Base-by-base conservation (phyloP, 495 filamentous ascomycete genomes). In the Aspergillus bertholletiae region DNA sequence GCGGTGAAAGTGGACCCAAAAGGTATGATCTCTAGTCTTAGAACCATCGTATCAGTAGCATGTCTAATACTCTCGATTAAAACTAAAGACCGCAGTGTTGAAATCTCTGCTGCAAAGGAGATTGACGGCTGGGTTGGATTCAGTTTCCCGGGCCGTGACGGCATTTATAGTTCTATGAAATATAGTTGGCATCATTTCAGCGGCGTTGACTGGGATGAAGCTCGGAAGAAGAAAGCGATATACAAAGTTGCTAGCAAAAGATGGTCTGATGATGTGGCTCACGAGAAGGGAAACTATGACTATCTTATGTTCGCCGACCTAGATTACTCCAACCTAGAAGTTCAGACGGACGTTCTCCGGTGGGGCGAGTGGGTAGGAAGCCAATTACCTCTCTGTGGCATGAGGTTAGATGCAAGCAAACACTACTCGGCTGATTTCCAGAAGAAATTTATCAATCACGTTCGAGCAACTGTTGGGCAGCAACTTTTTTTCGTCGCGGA, bases 371-470 rank as follows among this genome's bases (percentile, higher is more conserved):
- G 88, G 87, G 74, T 92, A 41, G 75, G 72, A 0, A 67, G 77
- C 1, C 65, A 84, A 50, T 55, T 87, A 0, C 77, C 80, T 1
- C 67, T 90, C 18, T 74, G 76, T 56, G 88, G 88, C 7, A 84
- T 92, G 59, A 76, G 88, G 23, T 76, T 92, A n/a, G 88, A 92
- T 65, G 88, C 87, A 13, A 80, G 84, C 18, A 86, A 88, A 63
- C 88, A 92, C 68, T 87, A 84, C 64, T 85, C 81, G 12, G 76
- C 81, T 48, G 73, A 73, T 0, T 90, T 90, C 60, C 79, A 87
- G 17, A 74, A 73, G 26, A 72, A 80, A 3, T 87, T 89, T 55
- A 76, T 88, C 24, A 62, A 69, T 2, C 66, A 77, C 46, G 57
- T 90, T 26, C 74, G 84, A 22, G 57, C 72, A 13, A 60, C 67